Percentiles rank a stretch among this genome's conserved stretches.
Conservation (phyloP, 495 filamentous ascomycete species). For the Tuber melanosporum region DNA sequence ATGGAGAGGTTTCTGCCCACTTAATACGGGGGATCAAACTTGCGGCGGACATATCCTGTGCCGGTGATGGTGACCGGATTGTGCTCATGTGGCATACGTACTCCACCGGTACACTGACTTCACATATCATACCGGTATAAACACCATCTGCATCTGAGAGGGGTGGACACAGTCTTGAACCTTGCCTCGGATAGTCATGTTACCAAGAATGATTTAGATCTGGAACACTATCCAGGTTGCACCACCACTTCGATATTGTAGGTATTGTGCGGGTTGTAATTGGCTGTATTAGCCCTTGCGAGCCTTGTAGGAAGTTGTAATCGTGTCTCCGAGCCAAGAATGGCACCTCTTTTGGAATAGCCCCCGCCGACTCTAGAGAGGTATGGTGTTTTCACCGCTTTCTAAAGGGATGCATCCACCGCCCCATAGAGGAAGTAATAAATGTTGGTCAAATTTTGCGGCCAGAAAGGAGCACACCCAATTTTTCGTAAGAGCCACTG, state of each 20-base stretch:
- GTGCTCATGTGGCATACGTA: conserved; percentile 2
- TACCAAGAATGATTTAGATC: neutral
- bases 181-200: neutral
- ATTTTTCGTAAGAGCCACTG: too few species aligned
- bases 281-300: neutral
- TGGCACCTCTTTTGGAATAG: too few species aligned
- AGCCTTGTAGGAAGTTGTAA: neutral
- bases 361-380: too few species aligned
- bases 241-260: neutral
- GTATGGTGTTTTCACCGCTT: too few species aligned
- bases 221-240: neutral
- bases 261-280: neutral
- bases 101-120: neutral
- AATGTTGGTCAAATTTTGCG: too few species aligned
- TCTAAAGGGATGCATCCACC: too few species aligned
- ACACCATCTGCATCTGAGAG: neutral
- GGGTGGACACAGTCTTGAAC: neutral
- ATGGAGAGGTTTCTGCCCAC: conserved; percentile 12
- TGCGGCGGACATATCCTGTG: conserved; percentile 2
- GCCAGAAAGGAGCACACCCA: too few species aligned
- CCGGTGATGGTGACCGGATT: neutral
- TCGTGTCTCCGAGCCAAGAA: too few species aligned
- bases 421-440: too few species aligned
- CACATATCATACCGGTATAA: neutral
- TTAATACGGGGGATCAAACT: conserved; percentile 4